Conservation (phyloP, 2,329 filamentous ascomycete genomes). For the Magnaporthiopsis poae region DNA sequence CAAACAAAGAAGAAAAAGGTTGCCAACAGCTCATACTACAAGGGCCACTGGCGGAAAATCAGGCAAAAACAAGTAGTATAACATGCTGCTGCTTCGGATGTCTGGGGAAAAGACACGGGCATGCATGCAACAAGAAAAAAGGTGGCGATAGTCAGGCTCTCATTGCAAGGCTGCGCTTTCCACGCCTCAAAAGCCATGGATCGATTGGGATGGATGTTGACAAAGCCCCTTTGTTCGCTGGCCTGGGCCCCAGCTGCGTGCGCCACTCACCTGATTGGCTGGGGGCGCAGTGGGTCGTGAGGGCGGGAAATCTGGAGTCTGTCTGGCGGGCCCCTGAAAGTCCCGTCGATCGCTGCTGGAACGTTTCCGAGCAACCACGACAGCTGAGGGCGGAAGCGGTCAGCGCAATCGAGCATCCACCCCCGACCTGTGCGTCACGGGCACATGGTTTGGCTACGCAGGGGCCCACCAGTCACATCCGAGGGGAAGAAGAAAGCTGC, state of each 20-base stretch:
- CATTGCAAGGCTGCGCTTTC: neutral
- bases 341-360: neutral
- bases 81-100: neutral
- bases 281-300: no score
- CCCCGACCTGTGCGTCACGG: neutral
- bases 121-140: no score
- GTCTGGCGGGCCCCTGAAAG: neutral
- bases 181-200: neutral
- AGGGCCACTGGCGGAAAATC: neutral
- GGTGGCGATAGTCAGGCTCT: neutral
- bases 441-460: neutral
- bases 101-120: neutral
- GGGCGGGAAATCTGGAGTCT: neutral
- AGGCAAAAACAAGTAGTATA: neutral
- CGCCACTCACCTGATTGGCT: conserved; percentile 5
- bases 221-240: neutral
- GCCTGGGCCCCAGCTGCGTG: no score
- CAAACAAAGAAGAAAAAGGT: no score
- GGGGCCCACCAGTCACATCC: neutral
- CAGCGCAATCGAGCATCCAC: neutral
- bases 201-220: neutral
- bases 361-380: neutral
- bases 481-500: no score
- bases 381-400: neutral
- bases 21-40: neutral